Conservation (phyloP, 768 basidiomycete genomes). For the Paxillus involutus region DNA sequence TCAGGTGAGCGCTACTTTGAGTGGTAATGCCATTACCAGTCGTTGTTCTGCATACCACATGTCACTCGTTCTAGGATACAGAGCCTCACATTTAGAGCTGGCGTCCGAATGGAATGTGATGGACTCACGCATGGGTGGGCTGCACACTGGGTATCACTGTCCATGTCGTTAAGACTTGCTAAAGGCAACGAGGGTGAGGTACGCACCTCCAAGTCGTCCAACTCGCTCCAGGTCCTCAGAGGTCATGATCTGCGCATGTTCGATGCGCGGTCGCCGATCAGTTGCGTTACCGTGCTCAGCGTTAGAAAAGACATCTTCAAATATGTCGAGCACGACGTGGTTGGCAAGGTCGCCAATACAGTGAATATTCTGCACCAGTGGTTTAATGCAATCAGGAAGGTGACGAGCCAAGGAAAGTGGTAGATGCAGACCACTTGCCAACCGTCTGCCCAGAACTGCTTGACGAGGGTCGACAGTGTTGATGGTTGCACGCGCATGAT, state of each 20-base stretch:
- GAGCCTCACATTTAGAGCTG: background rate
- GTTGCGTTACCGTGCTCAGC: constrained; percentile 22
- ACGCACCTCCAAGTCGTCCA: constrained; percentile 70
- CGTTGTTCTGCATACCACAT: constrained; percentile 91
- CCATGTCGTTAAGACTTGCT: background rate
- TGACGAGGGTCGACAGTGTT: constrained; percentile 51
- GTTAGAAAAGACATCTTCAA: constrained; percentile 56
- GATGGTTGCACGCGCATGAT: constrained; percentile 62
- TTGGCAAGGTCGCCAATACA: constrained; percentile 91
- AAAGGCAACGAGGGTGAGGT: background rate
- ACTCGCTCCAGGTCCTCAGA: constrained; percentile 66
- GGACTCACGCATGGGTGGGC: constrained; percentile 82
- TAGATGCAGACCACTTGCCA: constrained; percentile 76
- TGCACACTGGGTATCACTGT: constrained; percentile 92
- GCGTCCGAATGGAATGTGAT: background rate
- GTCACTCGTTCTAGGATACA: constrained; percentile 65
- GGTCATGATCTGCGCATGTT: constrained; percentile 91
- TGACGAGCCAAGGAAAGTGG: background rate
- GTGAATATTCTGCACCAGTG: constrained; percentile 68
- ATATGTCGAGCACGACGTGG: constrained; percentile 77
- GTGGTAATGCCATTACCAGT: constrained; percentile 44
- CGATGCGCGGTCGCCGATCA: constrained; percentile 74
- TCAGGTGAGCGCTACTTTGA: background rate
- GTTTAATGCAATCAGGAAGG: background rate
- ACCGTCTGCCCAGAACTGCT: constrained; percentile 65